Evolutionary conservation across 2,329 filamentous ascomycete species (phyloP), one percentile per base, ranked within the genome.

Genomic region (Aspergillaceae sp.): DNA sequence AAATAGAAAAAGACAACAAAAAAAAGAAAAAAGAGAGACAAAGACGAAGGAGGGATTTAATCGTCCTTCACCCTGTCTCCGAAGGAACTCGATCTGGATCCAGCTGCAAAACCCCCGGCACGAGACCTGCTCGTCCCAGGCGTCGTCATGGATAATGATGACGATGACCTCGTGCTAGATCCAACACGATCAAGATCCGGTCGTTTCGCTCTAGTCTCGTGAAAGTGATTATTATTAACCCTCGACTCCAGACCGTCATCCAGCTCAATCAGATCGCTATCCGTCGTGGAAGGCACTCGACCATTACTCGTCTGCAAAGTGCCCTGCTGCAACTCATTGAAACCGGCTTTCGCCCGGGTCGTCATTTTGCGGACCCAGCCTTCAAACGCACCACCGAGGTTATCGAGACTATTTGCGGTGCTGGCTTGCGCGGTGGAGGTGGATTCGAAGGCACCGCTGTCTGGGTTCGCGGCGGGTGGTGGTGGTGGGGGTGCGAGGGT

Each of bases 301-400:
- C 56, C 56, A 30, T 57, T 51, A 28, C 55, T 54, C 11, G 46
- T 51, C 44, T 50, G 5, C 57, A 53, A n/a, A 57, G 46, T 10
- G 55, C 33, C 51, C 48, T 67, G 62, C 45, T 71, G 67, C 11
- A 71, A 51, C 27, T 70, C 68, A 43, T 56, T 64, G 44, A 71
- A 52, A 7, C 65, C 62, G 6, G 62, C 55, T 43, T 69, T 70
- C 3, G 69, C 69, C 41, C 64, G 65, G 7, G 59, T 66, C 1
- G 88, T 87, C 34, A 94, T 82, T 51, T 88, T 87, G 49, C 90
- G 77, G 48, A 97, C 74, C 89, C 92, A 98, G 1, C 83, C 85
- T 68, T 97, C 92, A 29, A 97, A 83, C 2, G 86, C 84, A 4
- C 87, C 85, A 1, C 90, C 89, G 7, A 94, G 83, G 52, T 90